Conservation (phyloP, 129 eudicot genomes). For the Lonicera japonica region DNA sequence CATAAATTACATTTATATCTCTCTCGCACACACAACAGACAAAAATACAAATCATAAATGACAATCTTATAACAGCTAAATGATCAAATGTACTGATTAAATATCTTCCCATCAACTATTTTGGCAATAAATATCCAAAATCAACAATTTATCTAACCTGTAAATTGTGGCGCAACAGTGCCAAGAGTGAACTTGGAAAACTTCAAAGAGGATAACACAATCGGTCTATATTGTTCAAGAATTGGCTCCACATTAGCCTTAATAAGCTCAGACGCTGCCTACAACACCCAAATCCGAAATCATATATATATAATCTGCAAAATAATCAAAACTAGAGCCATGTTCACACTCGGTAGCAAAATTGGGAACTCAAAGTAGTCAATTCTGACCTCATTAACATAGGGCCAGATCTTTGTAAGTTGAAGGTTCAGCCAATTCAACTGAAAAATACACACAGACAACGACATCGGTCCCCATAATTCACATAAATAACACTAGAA, state of each 20-base stretch:
- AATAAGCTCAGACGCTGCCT: slow-evolving; percentile 98
- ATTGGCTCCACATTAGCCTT: slow-evolving; percentile 87
- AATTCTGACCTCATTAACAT: slow-evolving; percentile 65
- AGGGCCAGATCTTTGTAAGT: slow-evolving; percentile 92
- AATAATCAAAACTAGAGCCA: neutral
- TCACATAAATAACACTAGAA: neutral
- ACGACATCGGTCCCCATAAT: slow-evolving; percentile 17
- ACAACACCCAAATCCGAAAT: slow-evolving; percentile 12
- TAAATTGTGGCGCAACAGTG: slow-evolving; percentile 91
- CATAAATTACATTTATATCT: too few relatives aligned
- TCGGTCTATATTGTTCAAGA: slow-evolving; percentile 85
- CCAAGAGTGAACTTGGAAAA: slow-evolving; percentile 91
- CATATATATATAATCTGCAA: slow-evolving; percentile 3
- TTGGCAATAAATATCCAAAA: neutral
- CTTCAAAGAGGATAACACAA: slow-evolving; percentile 66
- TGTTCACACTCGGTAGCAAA: neutral
- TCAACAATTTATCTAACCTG: slow-evolving; percentile 47
- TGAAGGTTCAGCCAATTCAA: slow-evolving; percentile 86
- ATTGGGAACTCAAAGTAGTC: neutral
- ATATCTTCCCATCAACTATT: neutral
- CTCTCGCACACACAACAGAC: too few relatives aligned
- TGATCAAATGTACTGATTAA: neutral
- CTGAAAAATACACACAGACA: slow-evolving; percentile 38
- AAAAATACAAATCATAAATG: too few relatives aligned
- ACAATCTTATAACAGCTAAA: too few relatives aligned